Conservation (phyloP, 768 basidiomycete genomes). For the Mycena kentingensis region DNA sequence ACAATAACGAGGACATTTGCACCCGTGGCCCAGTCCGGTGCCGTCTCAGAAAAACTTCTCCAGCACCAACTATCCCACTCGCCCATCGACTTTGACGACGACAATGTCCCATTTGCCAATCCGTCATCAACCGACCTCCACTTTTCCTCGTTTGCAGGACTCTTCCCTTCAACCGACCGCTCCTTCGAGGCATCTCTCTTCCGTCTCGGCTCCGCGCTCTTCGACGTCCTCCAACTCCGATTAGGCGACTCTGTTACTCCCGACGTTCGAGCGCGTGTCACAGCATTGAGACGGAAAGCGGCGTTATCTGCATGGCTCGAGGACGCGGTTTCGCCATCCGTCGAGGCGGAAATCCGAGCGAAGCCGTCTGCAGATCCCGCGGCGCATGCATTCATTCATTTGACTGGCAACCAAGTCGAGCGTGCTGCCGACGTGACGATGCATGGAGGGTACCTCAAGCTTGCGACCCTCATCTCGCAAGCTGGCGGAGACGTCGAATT, state of each 20-base stretch:
- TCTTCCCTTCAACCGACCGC: slow-evolving; percentile 71
- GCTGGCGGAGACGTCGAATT: slow-evolving; percentile 78
- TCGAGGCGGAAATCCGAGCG: slow-evolving; percentile 71
- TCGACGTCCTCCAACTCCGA: slow-evolving; percentile 77
- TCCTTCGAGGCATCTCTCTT: slow-evolving; percentile 80
- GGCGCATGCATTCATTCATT: slow-evolving; percentile 66
- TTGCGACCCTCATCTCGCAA: slow-evolving; percentile 89
- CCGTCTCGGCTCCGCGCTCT: slow-evolving; percentile 85
- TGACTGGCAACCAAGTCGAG: slow-evolving; percentile 88
- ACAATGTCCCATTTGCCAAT: slow-evolving; percentile 67
- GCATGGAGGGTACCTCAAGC: slow-evolving; percentile 75
- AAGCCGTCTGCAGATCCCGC: slow-evolving; percentile 46
- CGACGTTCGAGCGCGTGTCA: slow-evolving; percentile 63
- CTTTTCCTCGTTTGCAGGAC: slow-evolving; percentile 74
- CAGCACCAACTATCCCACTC: slow-evolving; percentile 78
- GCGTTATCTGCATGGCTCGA: slow-evolving; percentile 87
- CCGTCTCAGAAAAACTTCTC: slow-evolving; percentile 62
- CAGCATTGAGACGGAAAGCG: slow-evolving; percentile 69
- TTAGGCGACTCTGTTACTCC: slow-evolving; percentile 55
- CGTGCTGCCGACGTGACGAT: slow-evolving; percentile 76
- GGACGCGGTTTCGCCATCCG: slow-evolving; percentile 62
- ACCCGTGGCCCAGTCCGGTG: slow-evolving; percentile 38
- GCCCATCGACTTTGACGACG: slow-evolving; percentile 67
- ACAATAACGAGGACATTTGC: slow-evolving; percentile 53
- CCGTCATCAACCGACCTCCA: slow-evolving; percentile 60